Evolutionary conservation across 768 basidiomycete species (phyloP).

Genomic region (Mycena epipterygia): DNA sequence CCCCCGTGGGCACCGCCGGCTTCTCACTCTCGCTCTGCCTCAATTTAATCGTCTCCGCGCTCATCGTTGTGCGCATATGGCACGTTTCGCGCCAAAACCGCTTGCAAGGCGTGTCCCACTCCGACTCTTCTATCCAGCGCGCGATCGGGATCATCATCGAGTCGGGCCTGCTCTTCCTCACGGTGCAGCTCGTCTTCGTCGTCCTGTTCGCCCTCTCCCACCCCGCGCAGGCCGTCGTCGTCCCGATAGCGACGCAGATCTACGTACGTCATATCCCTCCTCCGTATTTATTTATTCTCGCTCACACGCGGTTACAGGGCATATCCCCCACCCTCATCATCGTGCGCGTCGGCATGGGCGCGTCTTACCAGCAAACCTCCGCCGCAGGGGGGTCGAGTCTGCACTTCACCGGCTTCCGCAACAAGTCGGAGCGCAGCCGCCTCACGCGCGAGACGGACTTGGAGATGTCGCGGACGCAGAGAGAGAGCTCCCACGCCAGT

Average conservation of each 20-base stretch:
- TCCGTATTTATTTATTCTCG: neutral
- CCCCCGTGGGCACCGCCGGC: slow-evolving; percentile 52
- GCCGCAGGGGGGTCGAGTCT: neutral
- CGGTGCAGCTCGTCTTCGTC: slow-evolving; percentile 56
- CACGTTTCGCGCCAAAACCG: slow-evolving; percentile 36
- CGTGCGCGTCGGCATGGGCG: slow-evolving; percentile 32
- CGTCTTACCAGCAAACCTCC: slow-evolving; percentile 15
- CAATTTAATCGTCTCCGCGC: slow-evolving; percentile 56
- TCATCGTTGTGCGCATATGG: slow-evolving; percentile 59
- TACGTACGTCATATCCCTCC: slow-evolving; percentile 45
- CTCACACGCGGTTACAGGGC: slow-evolving; percentile 13
- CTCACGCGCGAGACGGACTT: neutral
- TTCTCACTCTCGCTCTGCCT: slow-evolving; percentile 56
- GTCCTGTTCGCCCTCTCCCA: slow-evolving; percentile 50
- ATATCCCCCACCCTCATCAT: slow-evolving; percentile 36
- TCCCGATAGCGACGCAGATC: slow-evolving; percentile 53
- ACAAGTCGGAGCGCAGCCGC: neutral
- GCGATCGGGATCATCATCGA: slow-evolving; percentile 55
- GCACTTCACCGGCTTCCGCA: neutral
- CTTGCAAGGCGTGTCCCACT: slow-evolving; percentile 21
- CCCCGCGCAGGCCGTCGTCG: slow-evolving; percentile 52
- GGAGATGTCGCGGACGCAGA: slow-evolving; percentile 8
- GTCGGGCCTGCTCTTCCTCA: slow-evolving; percentile 56
- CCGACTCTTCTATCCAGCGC: slow-evolving; percentile 28
- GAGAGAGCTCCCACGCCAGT: neutral